Conservation (phyloP, 257 asterid species). For the Solanum microdontum region DNA sequence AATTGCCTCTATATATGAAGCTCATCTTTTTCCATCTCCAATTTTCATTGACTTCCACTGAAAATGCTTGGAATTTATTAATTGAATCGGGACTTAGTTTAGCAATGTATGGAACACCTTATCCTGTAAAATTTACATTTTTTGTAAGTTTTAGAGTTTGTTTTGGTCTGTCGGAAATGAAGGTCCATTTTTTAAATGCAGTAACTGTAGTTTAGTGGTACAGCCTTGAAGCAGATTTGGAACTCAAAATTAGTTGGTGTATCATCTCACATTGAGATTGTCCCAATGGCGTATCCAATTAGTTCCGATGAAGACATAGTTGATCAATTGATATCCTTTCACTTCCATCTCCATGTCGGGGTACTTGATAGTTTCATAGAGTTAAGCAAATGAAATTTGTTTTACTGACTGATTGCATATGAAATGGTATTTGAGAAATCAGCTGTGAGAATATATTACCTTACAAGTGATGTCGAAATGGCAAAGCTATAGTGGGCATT, state of each 20-base stretch:
- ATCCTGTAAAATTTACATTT: background rate
- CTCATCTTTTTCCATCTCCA: background rate
- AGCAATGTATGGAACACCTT: background rate
- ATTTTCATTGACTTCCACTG: background rate
- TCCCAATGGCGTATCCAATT: background rate
- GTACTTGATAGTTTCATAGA: background rate
- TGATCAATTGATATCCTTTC: background rate
- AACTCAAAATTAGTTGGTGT: background rate
- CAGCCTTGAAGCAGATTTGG: background rate
- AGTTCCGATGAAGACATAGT: background rate
- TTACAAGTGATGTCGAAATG: background rate
- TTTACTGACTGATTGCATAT: background rate
- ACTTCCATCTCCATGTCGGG: background rate
- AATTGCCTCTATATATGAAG: background rate
- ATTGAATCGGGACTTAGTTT: background rate
- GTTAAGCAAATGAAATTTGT: background rate
- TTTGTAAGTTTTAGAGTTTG: background rate
- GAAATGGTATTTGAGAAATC: background rate
- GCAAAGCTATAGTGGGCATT: background rate
- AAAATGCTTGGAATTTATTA: background rate
- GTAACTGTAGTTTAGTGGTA: background rate
- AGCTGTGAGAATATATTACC: background rate
- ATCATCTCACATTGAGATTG: background rate
- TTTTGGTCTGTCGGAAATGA: background rate
- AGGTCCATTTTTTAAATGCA: background rate